phyloP scores from a whole-genome alignment of 2,329 filamentous ascomycete genomes.

The Pseudogymnoascus verrucosus region DNA sequence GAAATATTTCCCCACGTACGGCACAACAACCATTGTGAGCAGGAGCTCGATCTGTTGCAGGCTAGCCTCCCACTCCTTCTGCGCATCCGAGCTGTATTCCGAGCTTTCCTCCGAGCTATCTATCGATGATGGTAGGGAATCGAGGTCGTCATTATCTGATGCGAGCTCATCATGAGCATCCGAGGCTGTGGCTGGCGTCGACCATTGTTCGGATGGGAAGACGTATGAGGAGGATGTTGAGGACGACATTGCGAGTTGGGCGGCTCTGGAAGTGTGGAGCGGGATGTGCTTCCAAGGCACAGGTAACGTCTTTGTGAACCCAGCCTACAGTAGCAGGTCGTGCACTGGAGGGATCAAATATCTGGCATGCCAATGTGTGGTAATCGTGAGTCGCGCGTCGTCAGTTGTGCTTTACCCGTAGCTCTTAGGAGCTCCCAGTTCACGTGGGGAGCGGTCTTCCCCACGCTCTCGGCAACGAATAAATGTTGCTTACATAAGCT shows the following conservation, averaged over 20 bases:
- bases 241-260: neutral
- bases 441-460: slow-evolving; percentile 12
- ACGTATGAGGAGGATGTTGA: slow-evolving; percentile 25
- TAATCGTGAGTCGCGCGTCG: slow-evolving; percentile 2
- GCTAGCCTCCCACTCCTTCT: slow-evolving; percentile 90
- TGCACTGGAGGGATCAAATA: slow-evolving; percentile 5
- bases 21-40: slow-evolving; percentile 88
- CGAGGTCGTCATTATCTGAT: slow-evolving; percentile 51
- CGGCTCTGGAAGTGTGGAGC: neutral
- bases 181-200: slow-evolving; percentile 23
- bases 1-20: slow-evolving; percentile 90
- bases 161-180: slow-evolving; percentile 40
- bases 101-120: slow-evolving; percentile 44
- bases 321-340: slow-evolving; percentile 1
- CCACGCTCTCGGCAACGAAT: neutral
- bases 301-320: neutral
- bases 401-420: neutral
- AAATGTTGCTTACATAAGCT: slow-evolving; percentile 5
- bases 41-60: slow-evolving; percentile 89
- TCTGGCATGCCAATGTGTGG: slow-evolving; percentile 2
- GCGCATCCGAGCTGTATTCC: slow-evolving; percentile 64
- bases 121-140: slow-evolving; percentile 55
- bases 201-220: slow-evolving; percentile 15
- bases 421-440: neutral
- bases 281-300: neutral